Conservation (phyloP, 164 flowering plant genomes). For the Magnolia kwangsiensis region DNA sequence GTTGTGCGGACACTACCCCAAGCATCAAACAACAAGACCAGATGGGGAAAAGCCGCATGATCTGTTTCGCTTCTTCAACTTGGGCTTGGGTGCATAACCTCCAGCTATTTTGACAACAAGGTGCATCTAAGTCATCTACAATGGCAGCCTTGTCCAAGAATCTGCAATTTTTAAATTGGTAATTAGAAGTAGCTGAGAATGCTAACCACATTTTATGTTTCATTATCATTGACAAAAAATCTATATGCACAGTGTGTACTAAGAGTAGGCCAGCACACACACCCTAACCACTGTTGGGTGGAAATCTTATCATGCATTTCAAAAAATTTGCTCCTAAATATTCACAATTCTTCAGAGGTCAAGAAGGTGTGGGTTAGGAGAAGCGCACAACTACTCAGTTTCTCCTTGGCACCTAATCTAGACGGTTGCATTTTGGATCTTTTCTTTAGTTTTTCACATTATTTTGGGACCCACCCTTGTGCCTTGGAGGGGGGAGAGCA, state of each 20-base stretch:
- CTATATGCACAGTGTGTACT: background rate
- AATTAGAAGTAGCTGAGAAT: background rate
- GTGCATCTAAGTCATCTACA: background rate
- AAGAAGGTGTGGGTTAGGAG: background rate
- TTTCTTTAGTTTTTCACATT: no score
- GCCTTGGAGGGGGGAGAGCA: no score
- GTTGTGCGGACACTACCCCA: background rate
- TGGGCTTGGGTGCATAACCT: conserved; percentile 5
- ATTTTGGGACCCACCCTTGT: no score
- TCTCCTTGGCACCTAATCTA: no score
- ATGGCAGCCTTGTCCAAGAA: conserved; percentile 8
- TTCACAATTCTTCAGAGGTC: background rate
- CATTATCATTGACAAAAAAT: background rate
- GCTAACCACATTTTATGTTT: background rate
- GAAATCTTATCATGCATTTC: background rate
- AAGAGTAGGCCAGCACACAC: background rate
- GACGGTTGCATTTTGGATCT: no score
- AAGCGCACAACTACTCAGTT: no score
- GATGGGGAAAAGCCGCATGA: conserved; percentile 3
- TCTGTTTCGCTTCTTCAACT: conserved; percentile 6
- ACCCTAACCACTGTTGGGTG: background rate
- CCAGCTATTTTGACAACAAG: background rate
- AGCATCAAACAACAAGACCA: conserved; percentile 4
- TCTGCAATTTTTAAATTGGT: background rate
- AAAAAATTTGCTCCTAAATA: background rate